Base-by-base conservation (phyloP, 495 filamentous ascomycete species). In the Cercophora sp. region DNA sequence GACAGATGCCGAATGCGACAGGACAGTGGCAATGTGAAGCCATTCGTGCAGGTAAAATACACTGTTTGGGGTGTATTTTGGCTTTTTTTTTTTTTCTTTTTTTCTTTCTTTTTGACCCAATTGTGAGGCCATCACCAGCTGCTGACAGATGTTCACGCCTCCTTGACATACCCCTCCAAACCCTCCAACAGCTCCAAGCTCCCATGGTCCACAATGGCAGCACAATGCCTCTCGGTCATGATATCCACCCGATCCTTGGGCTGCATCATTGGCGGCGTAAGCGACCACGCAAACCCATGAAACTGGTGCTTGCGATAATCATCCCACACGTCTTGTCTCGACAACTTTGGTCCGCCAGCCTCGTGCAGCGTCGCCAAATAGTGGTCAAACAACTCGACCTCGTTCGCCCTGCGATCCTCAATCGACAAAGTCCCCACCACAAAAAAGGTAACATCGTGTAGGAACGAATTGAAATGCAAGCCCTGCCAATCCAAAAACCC, bases 401-500 rank as follows among this genome's bases (percentile, higher is more conserved):
- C 67, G 47, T 66, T 53, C 8, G 55, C 46, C 32, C 63, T 58
- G 8, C 67, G 61, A 40, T 66, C 65, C 51, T 59, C 67, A 8
- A 70, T 29, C 26, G 48, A 61, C 31, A 68, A 54, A n/a, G 61
- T 58, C 4, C 63, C 57, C 9, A 58, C 56, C 35, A 70, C 47
- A 40, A 63, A 70, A 51, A 68, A 70, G 2, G 61, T 62, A 2
- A 70, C 52, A 31, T 70, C 67, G 51, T 70, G 65, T 39, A 70
- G 63, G 23, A 62, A 64, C 1, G 65, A 66, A 2, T 57, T 63
- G 36, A 60, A 56, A 53, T 68, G 65, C 31, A 59, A 55, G 31
- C 61, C 60, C 31, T 67, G 62, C 65, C 65, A 70, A 49, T 70
- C 67, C n/a, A 70, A 51, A 55, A 70, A 68, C 23, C 67, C 58